Evolutionary conservation across 805 yeast genomes (phyloP).

Genomic region (Saccharomycopsis sp.): DNA sequence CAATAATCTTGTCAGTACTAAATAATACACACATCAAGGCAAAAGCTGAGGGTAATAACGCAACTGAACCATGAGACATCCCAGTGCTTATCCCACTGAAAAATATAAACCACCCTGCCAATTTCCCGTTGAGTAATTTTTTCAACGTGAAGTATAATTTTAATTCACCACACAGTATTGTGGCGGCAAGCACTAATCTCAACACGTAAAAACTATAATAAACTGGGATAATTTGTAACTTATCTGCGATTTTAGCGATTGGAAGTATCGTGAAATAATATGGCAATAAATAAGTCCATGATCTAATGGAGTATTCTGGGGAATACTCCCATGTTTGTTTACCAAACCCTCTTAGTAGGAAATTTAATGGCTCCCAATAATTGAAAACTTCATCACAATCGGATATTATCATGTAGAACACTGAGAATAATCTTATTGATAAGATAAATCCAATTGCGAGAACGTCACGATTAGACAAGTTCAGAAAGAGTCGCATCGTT

Average conservation of each 20-base stretch:
- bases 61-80: conserved; percentile 80
- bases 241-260: conserved; percentile 14
- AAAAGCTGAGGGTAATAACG: conserved; percentile 77
- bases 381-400: conserved; percentile 93
- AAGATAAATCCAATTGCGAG: not conserved
- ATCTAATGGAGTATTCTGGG: conserved; percentile 79
- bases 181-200: conserved; percentile 37
- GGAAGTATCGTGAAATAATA: conserved; percentile 26
- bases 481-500: too few relatives aligned
- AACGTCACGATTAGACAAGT: not conserved
- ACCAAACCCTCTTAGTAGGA: conserved; percentile 73
- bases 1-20: conserved; percentile 35
- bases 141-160: conserved; percentile 39
- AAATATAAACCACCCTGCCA: conserved; percentile 57
- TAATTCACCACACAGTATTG: conserved; percentile 46
- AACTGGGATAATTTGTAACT: conserved; percentile 22
- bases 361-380: conserved; percentile 90
- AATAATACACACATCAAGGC: conserved; percentile 51
- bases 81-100: conserved; percentile 66
- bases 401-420: conserved; percentile 60
- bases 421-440: conserved; percentile 20
- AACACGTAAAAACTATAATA: conserved; percentile 44
- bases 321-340: conserved; percentile 97
- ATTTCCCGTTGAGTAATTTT: conserved; percentile 28
- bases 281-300: conserved; percentile 69